Base-by-base conservation (phyloP, 345 rosid genomes). In the Lepidium didymum region DNA sequence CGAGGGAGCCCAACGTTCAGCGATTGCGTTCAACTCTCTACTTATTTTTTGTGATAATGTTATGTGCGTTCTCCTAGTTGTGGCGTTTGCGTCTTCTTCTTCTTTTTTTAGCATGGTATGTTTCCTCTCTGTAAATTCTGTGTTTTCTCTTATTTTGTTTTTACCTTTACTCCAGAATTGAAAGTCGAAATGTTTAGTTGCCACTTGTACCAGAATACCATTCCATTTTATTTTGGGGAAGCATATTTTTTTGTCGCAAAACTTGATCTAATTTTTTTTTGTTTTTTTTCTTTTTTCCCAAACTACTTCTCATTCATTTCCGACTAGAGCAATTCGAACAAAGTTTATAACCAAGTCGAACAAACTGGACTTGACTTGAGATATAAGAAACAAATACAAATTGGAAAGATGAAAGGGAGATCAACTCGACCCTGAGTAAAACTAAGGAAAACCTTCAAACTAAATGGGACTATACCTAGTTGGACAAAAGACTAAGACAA, bases 121-220 rank as follows among this genome's bases (percentile, higher is more conserved):
- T 49, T 49, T 66, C 43, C 15, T 40, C 66, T 40, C 19, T 73
- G 76, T 72, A 64, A 72, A 64, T 64, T 29, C 56, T 71, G 15
- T 53, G 33, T 35, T 43, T 54, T 62, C 53, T 31, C 50, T 46
- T 35, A 0, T 56, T 33, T n/a, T 68, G 4, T 29, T 21, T 19
- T 41, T 3, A 55, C 58, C 42, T 41, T 62, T 53, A 38, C 38
- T 56, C 64, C 27, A 46, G 29, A 10, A 23, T 19, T 27, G 31
- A 58, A 23, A 57, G 35, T 56, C 56, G 16, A 8, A 31, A 64
- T 36, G 23, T 27, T 64, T 46, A 62, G 8, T 69, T 52, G 43
- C 43, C 68, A 53, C 38, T 15, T 45, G 27, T 56, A 37, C 50
- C 56, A 71, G 64, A 56, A 44, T 29, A 36, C 46, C 45, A 23